Evolutionary conservation across 345 rosid genomes (phyloP).

Genomic region (Acer negundo): DNA sequence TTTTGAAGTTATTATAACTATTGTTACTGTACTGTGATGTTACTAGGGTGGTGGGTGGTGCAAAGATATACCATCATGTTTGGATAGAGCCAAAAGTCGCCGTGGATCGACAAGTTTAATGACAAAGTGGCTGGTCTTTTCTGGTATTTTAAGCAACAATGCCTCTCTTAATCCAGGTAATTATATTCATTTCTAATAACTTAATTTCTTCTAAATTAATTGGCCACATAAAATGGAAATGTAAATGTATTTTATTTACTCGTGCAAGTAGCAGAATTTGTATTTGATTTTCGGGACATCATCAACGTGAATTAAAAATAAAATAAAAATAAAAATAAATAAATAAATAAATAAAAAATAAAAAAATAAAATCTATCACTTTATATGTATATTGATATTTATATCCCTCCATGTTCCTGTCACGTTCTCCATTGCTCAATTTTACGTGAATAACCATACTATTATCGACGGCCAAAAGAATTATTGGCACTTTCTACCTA

Average conservation of each 20-base stretch:
- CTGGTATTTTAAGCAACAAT: conserved; percentile 82
- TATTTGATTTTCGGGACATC: too few relatives aligned
- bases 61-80: conserved; percentile 73
- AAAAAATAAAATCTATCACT: neutral
- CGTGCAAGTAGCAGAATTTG: too few relatives aligned
- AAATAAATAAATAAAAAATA: too few relatives aligned
- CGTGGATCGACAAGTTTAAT: conserved; percentile 83
- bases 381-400: too few relatives aligned
- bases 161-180: conserved; percentile 87
- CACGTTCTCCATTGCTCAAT: conserved; percentile 10
- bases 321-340: too few relatives aligned
- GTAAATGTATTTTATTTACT: too few relatives aligned
- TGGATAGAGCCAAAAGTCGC: conserved; percentile 65
- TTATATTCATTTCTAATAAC: neutral
- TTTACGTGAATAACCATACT: conserved; percentile 30
- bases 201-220: too few relatives aligned
- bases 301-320: too few relatives aligned
- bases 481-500: neutral
- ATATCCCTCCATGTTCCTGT: neutral
- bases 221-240: too few relatives aligned
- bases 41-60: conserved; percentile 98
- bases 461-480: conserved; percentile 1
- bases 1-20: neutral
- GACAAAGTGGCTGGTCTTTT: conserved; percentile 63
- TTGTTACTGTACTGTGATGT: neutral